phyloP scores from a whole-genome alignment of 2,329 filamentous ascomycete species.

The Graphiopsis chlorocephala region DNA sequence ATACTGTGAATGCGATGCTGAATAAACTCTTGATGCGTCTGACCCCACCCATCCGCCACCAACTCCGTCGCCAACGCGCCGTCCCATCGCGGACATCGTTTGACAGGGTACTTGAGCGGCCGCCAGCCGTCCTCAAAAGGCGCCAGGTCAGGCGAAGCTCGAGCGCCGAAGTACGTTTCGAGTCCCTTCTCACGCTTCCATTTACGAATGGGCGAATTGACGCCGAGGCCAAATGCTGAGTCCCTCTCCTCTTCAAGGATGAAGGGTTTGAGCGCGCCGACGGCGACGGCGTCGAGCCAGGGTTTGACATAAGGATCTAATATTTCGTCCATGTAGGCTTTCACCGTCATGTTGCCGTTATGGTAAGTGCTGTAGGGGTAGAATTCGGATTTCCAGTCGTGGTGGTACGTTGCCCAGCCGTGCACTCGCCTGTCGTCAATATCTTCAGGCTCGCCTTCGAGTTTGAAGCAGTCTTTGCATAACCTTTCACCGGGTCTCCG shows the following conservation, averaged over 20 bases:
- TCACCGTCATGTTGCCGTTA: constrained; percentile 5
- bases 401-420: constrained; percentile 1
- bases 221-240: neutral
- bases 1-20: neutral
- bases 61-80: neutral
- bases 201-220: neutral
- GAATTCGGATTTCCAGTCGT: constrained; percentile 1
- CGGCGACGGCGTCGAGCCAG: neutral
- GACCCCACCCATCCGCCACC: neutral
- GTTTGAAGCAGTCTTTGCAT: neutral
- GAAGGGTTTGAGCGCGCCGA: neutral
- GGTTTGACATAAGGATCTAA: neutral
- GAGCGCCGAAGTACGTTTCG: neutral
- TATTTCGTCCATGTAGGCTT: neutral
- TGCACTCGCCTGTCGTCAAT: neutral
- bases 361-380: constrained; percentile 1
- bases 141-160: constrained; percentile 2
- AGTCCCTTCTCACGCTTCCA: neutral
- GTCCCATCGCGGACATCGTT: neutral
- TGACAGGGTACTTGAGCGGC: neutral
- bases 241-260: neutral
- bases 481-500: neutral
- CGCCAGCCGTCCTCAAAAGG: constrained; percentile 2
- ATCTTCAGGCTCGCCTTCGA: neutral
- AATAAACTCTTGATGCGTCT: neutral